Evolutionary conservation across 768 basidiomycete genomes (phyloP).

Genomic region (Rossbeevera mucosa): DNA sequence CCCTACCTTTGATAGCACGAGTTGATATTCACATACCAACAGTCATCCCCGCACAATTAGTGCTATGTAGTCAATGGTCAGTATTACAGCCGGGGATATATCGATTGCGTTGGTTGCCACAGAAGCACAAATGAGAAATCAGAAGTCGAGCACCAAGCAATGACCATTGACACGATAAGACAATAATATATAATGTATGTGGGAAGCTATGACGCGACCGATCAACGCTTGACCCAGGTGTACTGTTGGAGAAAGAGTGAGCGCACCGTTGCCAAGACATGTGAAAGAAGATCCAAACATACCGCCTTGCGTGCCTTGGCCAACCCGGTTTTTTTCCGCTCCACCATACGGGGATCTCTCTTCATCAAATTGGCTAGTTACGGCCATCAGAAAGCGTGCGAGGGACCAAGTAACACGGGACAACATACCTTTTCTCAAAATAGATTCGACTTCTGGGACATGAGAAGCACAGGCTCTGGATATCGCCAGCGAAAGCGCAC

Average conservation of each 20-base stretch:
- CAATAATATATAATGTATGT: slow-evolving; percentile 3
- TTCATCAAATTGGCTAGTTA: slow-evolving; percentile 72
- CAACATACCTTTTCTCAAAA: slow-evolving; percentile 65
- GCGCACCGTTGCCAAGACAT: slow-evolving; percentile 1
- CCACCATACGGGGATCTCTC: slow-evolving; percentile 96
- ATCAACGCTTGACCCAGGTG: slow-evolving; percentile 94
- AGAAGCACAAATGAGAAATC: background rate
- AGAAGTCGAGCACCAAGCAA: background rate
- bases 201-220: background rate
- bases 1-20: background rate
- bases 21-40: background rate
- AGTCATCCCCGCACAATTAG: too few species aligned
- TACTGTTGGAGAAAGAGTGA: slow-evolving; percentile 45
- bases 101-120: too few species aligned
- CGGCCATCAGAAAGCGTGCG: background rate
- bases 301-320: slow-evolving; percentile 92
- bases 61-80: too few species aligned
- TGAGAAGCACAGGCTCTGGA: slow-evolving; percentile 71
- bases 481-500: slow-evolving; percentile 74
- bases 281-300: slow-evolving; percentile 24
- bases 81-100: too few species aligned
- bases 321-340: slow-evolving; percentile 93
- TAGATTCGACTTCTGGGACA: slow-evolving; percentile 55
- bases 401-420: background rate
- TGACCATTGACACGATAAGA: background rate